phyloP scores from a whole-genome alignment of 768 basidiomycete genomes.

The Russula brevipes region DNA sequence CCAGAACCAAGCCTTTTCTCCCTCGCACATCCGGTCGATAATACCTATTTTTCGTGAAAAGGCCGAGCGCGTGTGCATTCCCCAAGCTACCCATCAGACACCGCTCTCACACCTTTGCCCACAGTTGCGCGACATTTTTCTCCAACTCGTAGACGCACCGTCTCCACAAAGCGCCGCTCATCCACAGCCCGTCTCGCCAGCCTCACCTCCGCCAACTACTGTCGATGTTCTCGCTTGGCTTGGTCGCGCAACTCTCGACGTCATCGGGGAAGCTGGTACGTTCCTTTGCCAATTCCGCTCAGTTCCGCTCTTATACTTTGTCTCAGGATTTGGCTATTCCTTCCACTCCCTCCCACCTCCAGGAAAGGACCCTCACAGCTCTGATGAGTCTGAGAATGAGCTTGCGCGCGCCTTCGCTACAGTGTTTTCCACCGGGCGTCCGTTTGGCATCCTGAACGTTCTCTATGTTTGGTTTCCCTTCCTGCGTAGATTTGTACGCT shows the following conservation, averaged over 20 bases:
- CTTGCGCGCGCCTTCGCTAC: slow-evolving; percentile 51
- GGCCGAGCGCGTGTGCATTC: slow-evolving; percentile 42
- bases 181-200: not conserved
- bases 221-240: slow-evolving; percentile 64
- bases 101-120: slow-evolving; percentile 1
- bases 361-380: slow-evolving; percentile 34
- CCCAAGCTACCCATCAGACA: not conserved
- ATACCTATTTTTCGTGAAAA: slow-evolving; percentile 56
- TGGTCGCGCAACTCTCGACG: slow-evolving; percentile 64
- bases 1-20: slow-evolving; percentile 50
- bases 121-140: slow-evolving; percentile 47
- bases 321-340: slow-evolving; percentile 48
- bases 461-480: slow-evolving; percentile 56
- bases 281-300: not conserved
- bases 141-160: slow-evolving; percentile 26
- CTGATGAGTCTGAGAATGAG: slow-evolving; percentile 39
- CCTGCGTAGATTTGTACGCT: slow-evolving; percentile 48
- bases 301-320: not conserved
- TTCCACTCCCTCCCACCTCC: slow-evolving; percentile 47
- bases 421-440: slow-evolving; percentile 50
- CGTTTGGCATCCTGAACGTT: slow-evolving; percentile 49
- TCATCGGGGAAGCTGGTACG: slow-evolving; percentile 67
- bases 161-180: not conserved
- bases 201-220: slow-evolving; percentile 10
- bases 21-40: slow-evolving; percentile 44